Conservation (phyloP, 2,329 filamentous ascomycete species). For the Phialophora expanda region DNA sequence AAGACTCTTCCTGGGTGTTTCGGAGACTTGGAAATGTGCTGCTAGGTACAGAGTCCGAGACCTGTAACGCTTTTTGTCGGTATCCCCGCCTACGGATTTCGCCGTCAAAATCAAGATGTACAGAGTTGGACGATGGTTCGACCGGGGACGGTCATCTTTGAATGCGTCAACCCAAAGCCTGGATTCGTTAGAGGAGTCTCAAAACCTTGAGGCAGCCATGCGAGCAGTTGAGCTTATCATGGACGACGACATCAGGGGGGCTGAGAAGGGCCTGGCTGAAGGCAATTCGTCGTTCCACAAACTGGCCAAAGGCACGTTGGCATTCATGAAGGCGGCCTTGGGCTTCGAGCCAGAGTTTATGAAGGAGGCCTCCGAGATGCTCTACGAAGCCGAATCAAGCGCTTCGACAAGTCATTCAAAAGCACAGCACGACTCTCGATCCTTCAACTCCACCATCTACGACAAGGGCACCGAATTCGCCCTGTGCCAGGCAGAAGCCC, state of each 20-base stretch:
- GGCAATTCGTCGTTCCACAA: conserved; percentile 86
- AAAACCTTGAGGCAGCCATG: conserved; percentile 43
- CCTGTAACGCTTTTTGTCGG: not conserved
- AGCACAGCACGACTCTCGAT: conserved; percentile 68
- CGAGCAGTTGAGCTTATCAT: conserved; percentile 73
- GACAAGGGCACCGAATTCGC: conserved; percentile 85
- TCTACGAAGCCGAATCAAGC: conserved; percentile 75
- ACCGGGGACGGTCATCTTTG: conserved; percentile 71
- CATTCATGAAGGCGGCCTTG: conserved; percentile 83
- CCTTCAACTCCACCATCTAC: conserved; percentile 69
- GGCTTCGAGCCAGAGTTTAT: conserved; percentile 93
- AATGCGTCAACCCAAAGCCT: conserved; percentile 59
- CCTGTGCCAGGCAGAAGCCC: conserved; percentile 80
- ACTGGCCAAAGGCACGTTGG: conserved; percentile 78
- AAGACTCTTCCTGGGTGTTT: not conserved
- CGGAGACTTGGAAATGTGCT: not conserved
- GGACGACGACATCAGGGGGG: conserved; percentile 86
- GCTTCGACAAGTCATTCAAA: conserved; percentile 78
- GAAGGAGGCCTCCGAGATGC: conserved; percentile 74
- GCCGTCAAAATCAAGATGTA: conserved; percentile 26
- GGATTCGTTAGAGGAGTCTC: conserved; percentile 62
- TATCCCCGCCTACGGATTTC: not conserved
- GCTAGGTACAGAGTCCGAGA: not conserved
- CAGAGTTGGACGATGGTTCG: conserved; percentile 55
- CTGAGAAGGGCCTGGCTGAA: conserved; percentile 72